phyloP scores from a whole-genome alignment of 1,139 yeast species.

The Nakaseomyces glabratus region DNA sequence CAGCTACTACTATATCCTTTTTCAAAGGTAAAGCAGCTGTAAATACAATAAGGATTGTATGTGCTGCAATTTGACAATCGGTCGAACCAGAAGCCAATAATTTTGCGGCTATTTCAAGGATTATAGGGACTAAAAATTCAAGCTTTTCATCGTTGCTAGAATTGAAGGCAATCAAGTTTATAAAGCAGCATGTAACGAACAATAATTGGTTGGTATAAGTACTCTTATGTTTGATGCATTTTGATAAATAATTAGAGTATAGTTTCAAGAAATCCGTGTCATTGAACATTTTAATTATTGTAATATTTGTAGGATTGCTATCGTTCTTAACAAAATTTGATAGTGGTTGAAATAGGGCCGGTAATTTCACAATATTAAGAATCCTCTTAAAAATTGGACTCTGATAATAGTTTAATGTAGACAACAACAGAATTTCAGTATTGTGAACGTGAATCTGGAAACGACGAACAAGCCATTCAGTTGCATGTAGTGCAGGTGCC shows the following conservation, averaged over 20 bases:
- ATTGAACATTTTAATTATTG: slow-evolving; percentile 65
- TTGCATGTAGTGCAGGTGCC: slow-evolving; percentile 68
- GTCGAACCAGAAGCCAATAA: slow-evolving; percentile 42
- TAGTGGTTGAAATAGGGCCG: slow-evolving; percentile 69
- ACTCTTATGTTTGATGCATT: slow-evolving; percentile 45
- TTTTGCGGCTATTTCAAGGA: slow-evolving; percentile 51
- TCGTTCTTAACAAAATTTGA: slow-evolving; percentile 56
- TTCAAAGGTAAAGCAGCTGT: slow-evolving; percentile 65
- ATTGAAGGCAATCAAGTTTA: slow-evolving; percentile 46
- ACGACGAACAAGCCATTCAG: slow-evolving; percentile 93
- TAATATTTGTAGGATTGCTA: slow-evolving; percentile 55
- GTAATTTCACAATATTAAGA: slow-evolving; percentile 61
- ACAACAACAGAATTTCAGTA: slow-evolving; percentile 59
- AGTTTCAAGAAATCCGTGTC: slow-evolving; percentile 62
- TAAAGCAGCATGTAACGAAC: slow-evolving; percentile 72
- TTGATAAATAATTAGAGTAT: slow-evolving; percentile 51
- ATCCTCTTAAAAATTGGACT: slow-evolving; percentile 66
- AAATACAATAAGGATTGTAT: slow-evolving; percentile 70
- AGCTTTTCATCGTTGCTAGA: slow-evolving; percentile 36
- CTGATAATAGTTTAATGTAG: slow-evolving; percentile 70
- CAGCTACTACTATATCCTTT: slow-evolving; percentile 53
- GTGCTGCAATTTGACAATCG: slow-evolving; percentile 76
- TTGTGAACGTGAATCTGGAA: slow-evolving; percentile 80
- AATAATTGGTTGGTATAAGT: slow-evolving; percentile 66
- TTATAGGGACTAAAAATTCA: slow-evolving; percentile 40